Conservation (phyloP, 441 rosid species). For the Croton setiger region DNA sequence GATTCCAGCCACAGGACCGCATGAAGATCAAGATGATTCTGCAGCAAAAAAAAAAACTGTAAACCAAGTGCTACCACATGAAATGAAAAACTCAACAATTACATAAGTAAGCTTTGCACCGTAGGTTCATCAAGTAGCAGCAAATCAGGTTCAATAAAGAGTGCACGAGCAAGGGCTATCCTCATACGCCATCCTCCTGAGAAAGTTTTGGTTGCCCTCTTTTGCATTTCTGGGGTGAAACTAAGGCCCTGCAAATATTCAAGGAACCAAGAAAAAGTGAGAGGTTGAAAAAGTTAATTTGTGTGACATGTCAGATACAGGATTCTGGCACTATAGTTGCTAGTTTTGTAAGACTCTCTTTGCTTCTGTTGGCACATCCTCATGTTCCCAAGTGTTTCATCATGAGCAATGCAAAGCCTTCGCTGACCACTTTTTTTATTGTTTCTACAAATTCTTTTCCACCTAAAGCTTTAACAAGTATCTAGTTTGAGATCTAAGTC, state of each 20-base stretch:
- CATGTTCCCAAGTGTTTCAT: background rate
- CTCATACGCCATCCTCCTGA: conserved; percentile 99
- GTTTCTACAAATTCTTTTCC: background rate
- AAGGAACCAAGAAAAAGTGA: conserved; percentile 13
- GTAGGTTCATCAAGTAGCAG: conserved; percentile 98
- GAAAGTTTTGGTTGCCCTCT: conserved; percentile 71
- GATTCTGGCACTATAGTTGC: background rate
- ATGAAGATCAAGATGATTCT: conserved; percentile 99
- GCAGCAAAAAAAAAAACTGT: conserved; percentile 28
- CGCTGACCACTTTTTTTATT: background rate
- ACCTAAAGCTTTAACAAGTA: too few species aligned
- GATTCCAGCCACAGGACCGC: conserved; percentile 96
- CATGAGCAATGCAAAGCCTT: conserved; percentile 1
- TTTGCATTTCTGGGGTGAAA: conserved; percentile 92
- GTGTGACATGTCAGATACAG: background rate
- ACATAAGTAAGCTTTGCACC: conserved; percentile 34
- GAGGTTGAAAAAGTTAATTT: background rate
- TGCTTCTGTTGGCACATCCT: background rate
- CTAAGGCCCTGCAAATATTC: conserved; percentile 76
- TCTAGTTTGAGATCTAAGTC: conserved; percentile 6
- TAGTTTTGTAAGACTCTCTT: background rate
- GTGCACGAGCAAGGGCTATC: conserved; percentile 93
- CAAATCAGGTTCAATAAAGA: conserved; percentile 91
- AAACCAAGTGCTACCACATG: conserved; percentile 7
- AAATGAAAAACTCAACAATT: conserved; percentile 15